Evolutionary conservation across 2,329 filamentous ascomycete genomes (phyloP).

Genomic region (Phialophora expanda): DNA sequence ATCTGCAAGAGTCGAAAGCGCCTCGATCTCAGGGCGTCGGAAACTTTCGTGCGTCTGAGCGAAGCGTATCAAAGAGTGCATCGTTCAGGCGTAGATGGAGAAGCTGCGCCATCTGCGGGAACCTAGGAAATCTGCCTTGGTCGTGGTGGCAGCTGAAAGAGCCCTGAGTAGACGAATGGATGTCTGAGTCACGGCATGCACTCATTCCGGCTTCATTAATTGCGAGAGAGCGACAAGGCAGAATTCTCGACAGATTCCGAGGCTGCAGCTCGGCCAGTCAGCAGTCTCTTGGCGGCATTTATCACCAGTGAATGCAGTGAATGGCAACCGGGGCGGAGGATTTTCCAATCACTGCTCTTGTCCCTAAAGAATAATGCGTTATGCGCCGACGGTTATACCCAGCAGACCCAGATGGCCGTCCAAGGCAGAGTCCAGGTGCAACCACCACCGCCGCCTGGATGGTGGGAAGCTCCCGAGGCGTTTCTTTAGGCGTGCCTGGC

Average conservation of each 20-base stretch:
- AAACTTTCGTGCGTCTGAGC: conserved; percentile 92
- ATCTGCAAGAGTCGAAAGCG: conserved; percentile 68
- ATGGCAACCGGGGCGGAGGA: neutral
- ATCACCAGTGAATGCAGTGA: neutral
- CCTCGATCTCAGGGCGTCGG: conserved; percentile 79
- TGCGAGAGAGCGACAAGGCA: conserved; percentile 2
- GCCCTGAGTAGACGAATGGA: neutral
- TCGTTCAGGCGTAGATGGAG: conserved; percentile 37
- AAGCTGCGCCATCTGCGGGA: neutral
- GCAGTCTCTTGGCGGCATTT: neutral
- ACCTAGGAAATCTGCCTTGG: conserved; percentile 7
- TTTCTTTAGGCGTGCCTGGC: neutral
- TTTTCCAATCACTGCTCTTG: neutral
- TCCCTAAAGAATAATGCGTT: neutral
- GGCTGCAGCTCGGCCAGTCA: conserved; percentile 1
- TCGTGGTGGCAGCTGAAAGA: neutral
- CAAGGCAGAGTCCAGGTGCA: neutral
- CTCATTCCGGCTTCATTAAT: neutral
- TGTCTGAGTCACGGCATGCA: neutral
- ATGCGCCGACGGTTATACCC: neutral
- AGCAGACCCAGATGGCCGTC: neutral
- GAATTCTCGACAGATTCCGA: conserved; percentile 9
- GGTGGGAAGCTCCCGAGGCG: neutral
- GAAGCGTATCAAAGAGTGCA: conserved; percentile 87
- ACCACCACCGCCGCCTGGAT: too few relatives aligned